Base-by-base conservation (phyloP, 2,329 filamentous ascomycete genomes). In the Atkinsonella hypoxylon region DNA sequence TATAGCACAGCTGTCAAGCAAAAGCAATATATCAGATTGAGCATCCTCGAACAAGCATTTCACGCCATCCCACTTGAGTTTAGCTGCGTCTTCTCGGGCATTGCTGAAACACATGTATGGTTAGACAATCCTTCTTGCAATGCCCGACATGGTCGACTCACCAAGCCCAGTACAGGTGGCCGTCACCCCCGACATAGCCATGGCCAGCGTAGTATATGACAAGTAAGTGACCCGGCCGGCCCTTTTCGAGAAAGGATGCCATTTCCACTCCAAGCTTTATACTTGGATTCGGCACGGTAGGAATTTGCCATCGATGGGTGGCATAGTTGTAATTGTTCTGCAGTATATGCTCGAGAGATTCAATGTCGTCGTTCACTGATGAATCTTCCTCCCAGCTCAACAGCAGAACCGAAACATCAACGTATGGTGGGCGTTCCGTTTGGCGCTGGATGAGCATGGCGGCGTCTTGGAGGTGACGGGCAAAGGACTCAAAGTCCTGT, bases 111-210 rank as follows among this genome's bases (percentile, higher is more conserved):
- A 8, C 26, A 56, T 54, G 60, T 45, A 45, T 52, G 49, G 59
- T 76, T 62, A 75, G 70, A 67, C 13, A 46, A 38, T 36, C 32
- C 26, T 18, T 38, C 10, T 26, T 26, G 26, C 26, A 26, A 26
- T 7, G 5, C 13, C n/a, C 17, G 20, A 32, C 36, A 32, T n/a
- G 40, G 26, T 13, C 48, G 51, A 73, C 79, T 70, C 71, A 84
- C 81, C 78, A 78, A 51, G 81, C 78, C 81, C 81, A 84, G 62
- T 81, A 83, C 26, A 83, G 67, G 62, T 83, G 78, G 58, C 75
- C 75, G 61, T 83, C 78, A 11, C 70, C 57, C n/a, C 75, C 74
- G 39, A 77, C 67, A 57, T 75, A 82, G 55, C 79, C 78, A 59
- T 81, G 70, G 31, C 81, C 81, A 55, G 77, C 76, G 61, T 84